phyloP scores from a whole-genome alignment of 768 basidiomycete species.

The Hebeloma cylindrosporum region DNA sequence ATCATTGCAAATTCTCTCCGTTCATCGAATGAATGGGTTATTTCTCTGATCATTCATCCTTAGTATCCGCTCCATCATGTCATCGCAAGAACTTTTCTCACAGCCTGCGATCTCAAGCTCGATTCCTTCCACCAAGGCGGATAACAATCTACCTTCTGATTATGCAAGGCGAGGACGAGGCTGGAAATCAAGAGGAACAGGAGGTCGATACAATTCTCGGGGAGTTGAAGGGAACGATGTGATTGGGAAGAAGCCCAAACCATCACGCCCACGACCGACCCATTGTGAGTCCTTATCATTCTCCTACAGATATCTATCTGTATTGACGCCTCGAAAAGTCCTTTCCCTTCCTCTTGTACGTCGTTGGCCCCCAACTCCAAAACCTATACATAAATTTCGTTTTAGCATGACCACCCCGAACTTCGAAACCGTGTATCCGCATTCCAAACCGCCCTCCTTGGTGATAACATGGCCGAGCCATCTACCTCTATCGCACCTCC shows the following conservation, averaged over 20 bases:
- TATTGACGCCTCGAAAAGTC: slow-evolving; percentile 21
- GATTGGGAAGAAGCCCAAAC: background rate
- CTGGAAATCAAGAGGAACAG: background rate
- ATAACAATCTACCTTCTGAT: too few relatives aligned
- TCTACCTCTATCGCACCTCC: background rate
- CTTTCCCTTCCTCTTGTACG: slow-evolving; percentile 34
- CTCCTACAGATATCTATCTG: background rate
- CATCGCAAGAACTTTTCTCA: too few relatives aligned
- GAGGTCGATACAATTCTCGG: background rate
- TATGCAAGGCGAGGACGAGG: background rate
- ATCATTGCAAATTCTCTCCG: too few relatives aligned
- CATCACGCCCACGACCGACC: slow-evolving; percentile 25
- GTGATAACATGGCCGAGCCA: slow-evolving; percentile 19
- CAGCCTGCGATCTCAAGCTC: too few relatives aligned
- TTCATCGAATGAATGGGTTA: too few relatives aligned
- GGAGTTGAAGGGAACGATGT: background rate
- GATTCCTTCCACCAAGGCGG: too few relatives aligned
- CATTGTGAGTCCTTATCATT: slow-evolving; percentile 24
- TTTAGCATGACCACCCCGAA: slow-evolving; percentile 34
- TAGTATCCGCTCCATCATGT: too few relatives aligned
- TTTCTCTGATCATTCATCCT: too few relatives aligned
- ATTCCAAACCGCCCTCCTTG: slow-evolving; percentile 45
- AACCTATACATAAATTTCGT: background rate
- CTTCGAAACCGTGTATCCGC: slow-evolving; percentile 36
- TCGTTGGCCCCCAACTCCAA: background rate